These are phyloP conservation scores for Pseudotsuga menziesii DNA, from an alignment of 75 land plant species.

Conservation along the genomic window DNA sequence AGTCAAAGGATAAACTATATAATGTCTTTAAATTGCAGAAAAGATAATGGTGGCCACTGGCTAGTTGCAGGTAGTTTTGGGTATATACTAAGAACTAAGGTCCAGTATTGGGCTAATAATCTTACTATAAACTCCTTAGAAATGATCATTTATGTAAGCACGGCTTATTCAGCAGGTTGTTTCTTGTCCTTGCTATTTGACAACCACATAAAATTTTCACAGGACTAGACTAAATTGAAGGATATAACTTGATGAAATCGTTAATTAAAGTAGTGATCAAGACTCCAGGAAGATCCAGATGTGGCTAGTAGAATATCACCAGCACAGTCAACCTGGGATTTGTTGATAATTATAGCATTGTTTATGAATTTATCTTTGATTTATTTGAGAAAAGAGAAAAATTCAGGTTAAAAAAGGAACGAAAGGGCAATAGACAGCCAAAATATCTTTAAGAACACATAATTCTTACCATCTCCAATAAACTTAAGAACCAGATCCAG, in stretches of 20 bases:
- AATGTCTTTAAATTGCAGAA: too few species aligned
- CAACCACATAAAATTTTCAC: not conserved
- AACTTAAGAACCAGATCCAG: constrained; percentile 31
- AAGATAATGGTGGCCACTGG: too few species aligned
- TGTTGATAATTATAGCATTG: not conserved
- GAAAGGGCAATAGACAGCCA: too few species aligned
- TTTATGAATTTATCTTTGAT: not conserved
- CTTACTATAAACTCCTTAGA: too few species aligned
- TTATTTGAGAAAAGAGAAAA: not conserved
- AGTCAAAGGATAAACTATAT: too few species aligned
- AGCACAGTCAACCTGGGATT: not conserved
- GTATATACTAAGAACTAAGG: too few species aligned
- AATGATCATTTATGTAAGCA: too few species aligned
- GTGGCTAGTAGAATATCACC: not conserved
- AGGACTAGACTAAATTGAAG: not conserved
- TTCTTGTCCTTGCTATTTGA: not conserved
- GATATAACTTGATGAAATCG: not conserved
- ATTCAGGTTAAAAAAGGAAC: not conserved
- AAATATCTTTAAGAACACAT: too few species aligned
- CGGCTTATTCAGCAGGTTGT: too few species aligned
- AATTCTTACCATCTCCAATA: constrained; percentile 4
- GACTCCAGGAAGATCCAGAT: not conserved
- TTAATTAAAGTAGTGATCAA: not conserved
- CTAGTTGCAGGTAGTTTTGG: too few species aligned
- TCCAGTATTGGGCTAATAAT: too few species aligned